A percentile compares a stretch with the other conserved stretches of the same genome.
phyloP scores from a whole-genome alignment of 129 eudicot genomes.

The Chrysanthemum lavandulifolium region DNA sequence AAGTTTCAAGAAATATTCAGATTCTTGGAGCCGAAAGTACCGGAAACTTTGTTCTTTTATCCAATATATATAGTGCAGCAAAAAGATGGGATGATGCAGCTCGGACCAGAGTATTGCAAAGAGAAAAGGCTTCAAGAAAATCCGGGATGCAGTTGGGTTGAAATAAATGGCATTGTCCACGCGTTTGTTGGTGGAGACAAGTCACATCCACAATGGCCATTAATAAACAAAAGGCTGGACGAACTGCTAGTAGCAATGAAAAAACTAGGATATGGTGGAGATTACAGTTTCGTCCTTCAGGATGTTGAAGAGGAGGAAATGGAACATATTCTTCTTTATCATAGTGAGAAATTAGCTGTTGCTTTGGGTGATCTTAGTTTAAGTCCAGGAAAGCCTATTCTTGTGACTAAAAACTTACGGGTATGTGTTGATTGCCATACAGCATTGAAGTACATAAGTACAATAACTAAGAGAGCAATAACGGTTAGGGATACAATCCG shows the following conservation, averaged over 20 bases:
- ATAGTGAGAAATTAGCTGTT: conserved; percentile 89
- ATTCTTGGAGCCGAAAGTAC: conserved; percentile 68
- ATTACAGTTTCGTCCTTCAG: conserved; percentile 70
- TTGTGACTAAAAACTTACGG: conserved; percentile 73
- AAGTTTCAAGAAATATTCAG: conserved; percentile 53
- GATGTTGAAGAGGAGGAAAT: conserved; percentile 98
- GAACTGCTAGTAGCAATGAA: conserved; percentile 56
- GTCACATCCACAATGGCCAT: conserved; percentile 54
- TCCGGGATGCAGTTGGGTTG: conserved; percentile 96
- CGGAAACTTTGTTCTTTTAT: conserved; percentile 78
- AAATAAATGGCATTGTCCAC: conserved; percentile 64
- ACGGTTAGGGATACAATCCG: conserved; percentile 76
- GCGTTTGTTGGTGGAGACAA: conserved; percentile 79
- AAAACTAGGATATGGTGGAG: conserved; percentile 57
- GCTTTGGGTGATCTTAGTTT: conserved; percentile 60
- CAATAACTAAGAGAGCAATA: conserved; percentile 60
- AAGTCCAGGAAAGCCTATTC: conserved; percentile 46
- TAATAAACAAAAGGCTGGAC: conserved; percentile 53
- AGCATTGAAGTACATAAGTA: conserved; percentile 62
- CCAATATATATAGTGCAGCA: conserved; percentile 68
- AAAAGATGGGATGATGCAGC: conserved; percentile 94
- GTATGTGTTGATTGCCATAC: conserved; percentile 87
- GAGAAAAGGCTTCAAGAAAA: conserved; percentile 68
- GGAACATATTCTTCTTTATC: conserved; percentile 72
- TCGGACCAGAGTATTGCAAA: conserved; percentile 65